Conservation (phyloP, 140 eudicot species). For the Cichorium intybus region DNA sequence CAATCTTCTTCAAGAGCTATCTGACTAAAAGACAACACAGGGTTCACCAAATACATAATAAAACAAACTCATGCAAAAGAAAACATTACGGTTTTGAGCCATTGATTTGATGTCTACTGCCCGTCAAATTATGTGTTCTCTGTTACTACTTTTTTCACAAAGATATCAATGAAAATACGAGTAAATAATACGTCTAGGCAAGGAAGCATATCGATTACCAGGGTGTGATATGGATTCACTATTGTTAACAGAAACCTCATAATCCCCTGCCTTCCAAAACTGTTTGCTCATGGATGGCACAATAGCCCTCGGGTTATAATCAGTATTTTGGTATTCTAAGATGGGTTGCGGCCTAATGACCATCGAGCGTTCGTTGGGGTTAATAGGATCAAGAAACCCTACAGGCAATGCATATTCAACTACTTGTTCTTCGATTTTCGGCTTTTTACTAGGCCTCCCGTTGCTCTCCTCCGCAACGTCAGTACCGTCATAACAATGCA, state of each 20-base stretch:
- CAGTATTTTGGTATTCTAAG: not conserved
- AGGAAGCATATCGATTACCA: constrained; percentile 21
- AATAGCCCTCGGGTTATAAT: not conserved
- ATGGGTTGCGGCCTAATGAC: not conserved
- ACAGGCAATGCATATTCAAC: constrained; percentile 32
- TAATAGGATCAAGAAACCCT: constrained; percentile 50
- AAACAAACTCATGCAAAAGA: not conserved
- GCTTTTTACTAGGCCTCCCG: constrained; percentile 28
- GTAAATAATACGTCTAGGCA: not conserved
- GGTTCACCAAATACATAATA: not conserved
- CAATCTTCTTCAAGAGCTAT: not conserved
- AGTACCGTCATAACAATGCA: not conserved
- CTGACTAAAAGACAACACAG: not conserved
- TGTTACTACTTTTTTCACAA: not conserved
- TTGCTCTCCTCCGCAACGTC: not conserved
- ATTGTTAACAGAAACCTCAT: constrained; percentile 25
- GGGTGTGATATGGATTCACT: constrained; percentile 16
- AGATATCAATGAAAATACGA: not conserved
- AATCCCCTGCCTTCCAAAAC: constrained; percentile 86
- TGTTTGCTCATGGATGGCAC: constrained; percentile 40
- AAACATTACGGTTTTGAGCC: not conserved
- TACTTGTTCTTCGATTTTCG: constrained; percentile 16
- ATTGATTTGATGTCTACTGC: not conserved
- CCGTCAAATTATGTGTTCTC: not conserved
- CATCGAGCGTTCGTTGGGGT: constrained; percentile 22